Conservation (phyloP, 2,329 filamentous ascomycete genomes). For the Trichoderma sp. region DNA sequence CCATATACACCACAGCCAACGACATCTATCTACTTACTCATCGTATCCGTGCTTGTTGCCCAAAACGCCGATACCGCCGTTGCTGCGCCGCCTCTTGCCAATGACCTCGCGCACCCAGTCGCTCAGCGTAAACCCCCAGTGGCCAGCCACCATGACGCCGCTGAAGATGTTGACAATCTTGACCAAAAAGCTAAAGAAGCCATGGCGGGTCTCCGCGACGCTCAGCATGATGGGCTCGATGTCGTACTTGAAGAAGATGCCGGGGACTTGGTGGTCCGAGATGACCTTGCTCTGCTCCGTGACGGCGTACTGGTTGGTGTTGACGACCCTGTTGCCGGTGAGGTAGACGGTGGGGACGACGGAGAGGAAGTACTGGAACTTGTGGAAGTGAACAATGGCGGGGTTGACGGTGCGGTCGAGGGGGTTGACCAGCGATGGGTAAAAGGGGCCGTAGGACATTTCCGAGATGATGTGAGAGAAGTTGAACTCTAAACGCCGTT, state of each 20-base stretch:
- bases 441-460: constrained; percentile 95
- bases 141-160: constrained; percentile 87
- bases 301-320: constrained; percentile 97
- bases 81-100: constrained; percentile 47
- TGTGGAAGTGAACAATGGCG: constrained; percentile 79
- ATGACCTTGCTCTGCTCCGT: constrained; percentile 79
- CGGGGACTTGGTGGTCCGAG: constrained; percentile 70
- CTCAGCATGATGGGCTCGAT: constrained; percentile 92
- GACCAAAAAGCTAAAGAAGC: constrained; percentile 71
- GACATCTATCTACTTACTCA: background rate
- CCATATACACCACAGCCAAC: background rate
- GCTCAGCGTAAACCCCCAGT: constrained; percentile 85
- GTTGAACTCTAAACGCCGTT: constrained; percentile 69
- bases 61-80: constrained; percentile 49
- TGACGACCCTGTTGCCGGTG: constrained; percentile 64
- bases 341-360: constrained; percentile 94
- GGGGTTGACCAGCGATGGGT: constrained; percentile 88
- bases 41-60: constrained; percentile 45
- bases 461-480: constrained; percentile 97
- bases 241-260: constrained; percentile 98
- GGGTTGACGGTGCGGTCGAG: constrained; percentile 85
- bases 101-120: constrained; percentile 67
- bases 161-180: constrained; percentile 87
- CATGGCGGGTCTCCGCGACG: constrained; percentile 76
- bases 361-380: constrained; percentile 96